Base-by-base conservation (phyloP, 768 basidiomycete genomes). In the Boletus reticulatus region DNA sequence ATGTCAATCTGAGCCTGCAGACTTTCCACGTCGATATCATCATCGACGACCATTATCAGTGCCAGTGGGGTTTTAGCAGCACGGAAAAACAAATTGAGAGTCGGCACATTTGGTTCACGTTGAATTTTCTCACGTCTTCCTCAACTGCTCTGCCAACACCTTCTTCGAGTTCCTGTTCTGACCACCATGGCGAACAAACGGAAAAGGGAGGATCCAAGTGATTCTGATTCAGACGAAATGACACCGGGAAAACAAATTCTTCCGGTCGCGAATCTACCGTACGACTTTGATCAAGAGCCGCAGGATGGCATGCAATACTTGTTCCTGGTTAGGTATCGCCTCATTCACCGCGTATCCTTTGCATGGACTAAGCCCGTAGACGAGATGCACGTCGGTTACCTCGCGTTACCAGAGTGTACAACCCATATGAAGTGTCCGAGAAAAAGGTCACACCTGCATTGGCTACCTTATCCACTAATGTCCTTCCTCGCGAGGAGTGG, bases 1-100 rank as follows among this genome's bases (percentile, higher is more conserved):
- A 89, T 73, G 70, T 92, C 87, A 50, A 92, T 84, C 72, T 88
- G 88, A n/a, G 89, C 89, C 69, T 92, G 90, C 39, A 92, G 75
- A 34, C 80, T 75, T 63, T 89, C 87, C 47, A 76, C 61, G 66
- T 90, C 86, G 43, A 89, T 76, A 39, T 80, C 78, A 54, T 85
- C 82, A 60, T 84, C 80, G n/a, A 63, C 56, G 50, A 63, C 63
- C 72, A 72, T 71, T 31, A 19, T 32, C 34, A 37, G 29, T 16
- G n/a, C 19, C 34, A 37, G 22, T 22, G 14, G n/a, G 31, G 37
- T 36, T 7, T 36, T 36, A 13, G 11, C 0, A 36, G 34, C 11
- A 29, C 8, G 34, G 34, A 36, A 36, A 34, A 36, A 5, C 14
- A 14, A 13, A 14, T 36, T 36, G 34, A 36, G 11, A 37, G 13